Percentiles rank a stretch among this genome's conserved stretches.
phyloP scores from a whole-genome alignment of 257 asterid genomes.

The Gardenia jasminoides region DNA sequence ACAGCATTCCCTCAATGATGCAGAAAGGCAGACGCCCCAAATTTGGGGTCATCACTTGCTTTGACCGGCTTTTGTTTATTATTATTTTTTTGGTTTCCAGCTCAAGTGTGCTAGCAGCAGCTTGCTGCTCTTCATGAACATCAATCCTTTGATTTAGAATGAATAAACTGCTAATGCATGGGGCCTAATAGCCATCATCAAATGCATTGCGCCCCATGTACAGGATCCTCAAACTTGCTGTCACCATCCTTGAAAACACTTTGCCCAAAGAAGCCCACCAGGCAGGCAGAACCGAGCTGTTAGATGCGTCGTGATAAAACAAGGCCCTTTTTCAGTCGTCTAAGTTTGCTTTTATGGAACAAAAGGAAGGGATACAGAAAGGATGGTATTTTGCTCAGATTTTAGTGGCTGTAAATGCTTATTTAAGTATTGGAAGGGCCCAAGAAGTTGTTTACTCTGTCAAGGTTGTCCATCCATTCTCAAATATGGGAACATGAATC shows the following conservation, averaged over 20 bases:
- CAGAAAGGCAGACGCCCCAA: constrained; percentile 19
- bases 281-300: constrained; percentile 18
- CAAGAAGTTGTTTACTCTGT: not conserved
- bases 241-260: constrained; percentile 17
- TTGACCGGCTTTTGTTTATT: constrained; percentile 7
- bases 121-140: constrained; percentile 2
- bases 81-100: constrained; percentile 8
- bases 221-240: constrained; percentile 6
- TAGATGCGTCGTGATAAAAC: not conserved
- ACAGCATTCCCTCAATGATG: constrained; percentile 25
- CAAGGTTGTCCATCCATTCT: not conserved
- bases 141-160: constrained; percentile 1
- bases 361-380: not conserved
- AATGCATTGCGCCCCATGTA: constrained; percentile 14
- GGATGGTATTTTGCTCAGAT: constrained; percentile 10
- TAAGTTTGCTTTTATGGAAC: not conserved
- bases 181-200: constrained; percentile 19
- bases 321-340: not conserved
- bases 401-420: constrained; percentile 10
- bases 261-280: constrained; percentile 5
- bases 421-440: constrained; percentile 4
- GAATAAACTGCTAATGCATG: constrained; percentile 8
- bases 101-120: constrained; percentile 32
- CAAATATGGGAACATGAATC: not conserved
- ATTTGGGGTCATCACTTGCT: constrained; percentile 23